Evolutionary conservation across 2,329 filamentous ascomycete genomes (phyloP).

Genomic region (Colletotrichum sp.): DNA sequence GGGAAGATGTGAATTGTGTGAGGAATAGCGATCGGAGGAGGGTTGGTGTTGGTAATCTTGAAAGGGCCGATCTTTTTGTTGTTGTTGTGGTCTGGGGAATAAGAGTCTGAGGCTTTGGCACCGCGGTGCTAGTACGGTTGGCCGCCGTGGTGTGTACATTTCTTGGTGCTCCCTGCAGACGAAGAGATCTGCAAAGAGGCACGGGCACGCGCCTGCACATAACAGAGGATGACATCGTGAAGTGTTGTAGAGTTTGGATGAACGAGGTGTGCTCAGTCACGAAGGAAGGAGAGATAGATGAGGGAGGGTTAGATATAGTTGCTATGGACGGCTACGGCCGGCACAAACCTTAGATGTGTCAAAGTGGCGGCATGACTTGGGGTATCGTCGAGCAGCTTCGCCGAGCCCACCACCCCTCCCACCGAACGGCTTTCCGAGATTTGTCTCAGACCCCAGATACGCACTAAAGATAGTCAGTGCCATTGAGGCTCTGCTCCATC

Average conservation of each 20-base stretch:
- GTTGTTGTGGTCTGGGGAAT: not conserved
- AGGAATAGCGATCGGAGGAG: constrained; percentile 9
- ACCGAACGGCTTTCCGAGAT: not conserved
- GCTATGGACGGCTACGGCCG: constrained; percentile 14
- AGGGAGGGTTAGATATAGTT: constrained; percentile 5
- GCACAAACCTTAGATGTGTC: constrained; percentile 8
- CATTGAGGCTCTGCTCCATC: constrained; percentile 2
- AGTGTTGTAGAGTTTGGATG: not conserved
- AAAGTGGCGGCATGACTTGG: not conserved
- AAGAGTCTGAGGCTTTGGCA: not conserved
- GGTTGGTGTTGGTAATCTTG: not conserved
- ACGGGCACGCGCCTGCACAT: not conserved
- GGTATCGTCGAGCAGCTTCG: constrained; percentile 4
- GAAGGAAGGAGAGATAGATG: not conserved
- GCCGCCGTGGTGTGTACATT: constrained; percentile 1
- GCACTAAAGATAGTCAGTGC: not conserved
- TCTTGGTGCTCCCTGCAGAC: not conserved
- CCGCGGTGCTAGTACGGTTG: not conserved
- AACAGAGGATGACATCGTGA: constrained; percentile 8
- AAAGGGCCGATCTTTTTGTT: not conserved
- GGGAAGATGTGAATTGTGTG: constrained; percentile 7
- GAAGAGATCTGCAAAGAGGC: constrained; percentile 2
- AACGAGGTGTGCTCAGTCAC: not conserved
- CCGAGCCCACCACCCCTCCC: not conserved
- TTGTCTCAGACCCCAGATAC: not conserved